Percentiles rank a stretch among this genome's conserved stretches.
Conservation (phyloP, 1,139 yeast genomes). For the Petasospora rhodanensis region DNA sequence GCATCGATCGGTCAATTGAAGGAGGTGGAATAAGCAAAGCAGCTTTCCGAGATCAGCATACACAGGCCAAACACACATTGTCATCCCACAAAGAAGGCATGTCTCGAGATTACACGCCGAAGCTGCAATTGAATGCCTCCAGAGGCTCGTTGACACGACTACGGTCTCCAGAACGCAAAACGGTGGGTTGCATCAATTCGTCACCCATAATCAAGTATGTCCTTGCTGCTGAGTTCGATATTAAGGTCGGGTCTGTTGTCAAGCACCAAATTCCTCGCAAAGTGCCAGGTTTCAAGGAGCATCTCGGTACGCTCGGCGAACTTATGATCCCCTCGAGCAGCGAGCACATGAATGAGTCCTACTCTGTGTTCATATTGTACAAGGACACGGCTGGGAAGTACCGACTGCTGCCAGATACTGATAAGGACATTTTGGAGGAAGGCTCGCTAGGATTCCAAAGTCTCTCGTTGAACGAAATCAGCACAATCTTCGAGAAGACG, state of each 20-base stretch:
- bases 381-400: slow-evolving; percentile 17
- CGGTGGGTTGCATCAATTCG: too few species aligned
- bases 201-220: slow-evolving; percentile 31
- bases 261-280: slow-evolving; percentile 44
- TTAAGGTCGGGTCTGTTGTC: slow-evolving; percentile 49
- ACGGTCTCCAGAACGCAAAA: too few species aligned
- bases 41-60: too few species aligned
- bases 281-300: slow-evolving; percentile 36
- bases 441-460: slow-evolving; percentile 9
- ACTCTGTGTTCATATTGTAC: slow-evolving; percentile 18
- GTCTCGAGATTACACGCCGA: slow-evolving; percentile 8
- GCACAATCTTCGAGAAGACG: slow-evolving; percentile 19
- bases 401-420: slow-evolving; percentile 18
- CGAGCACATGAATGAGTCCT: slow-evolving; percentile 18
- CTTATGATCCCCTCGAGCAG: slow-evolving; percentile 46
- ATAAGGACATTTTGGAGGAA: slow-evolving; percentile 15
- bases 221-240: slow-evolving; percentile 55
- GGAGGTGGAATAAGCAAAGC: too few species aligned
- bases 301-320: slow-evolving; percentile 40
- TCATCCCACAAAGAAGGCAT: neutral
- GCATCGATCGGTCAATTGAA: too few species aligned
- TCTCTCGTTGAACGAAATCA: slow-evolving; percentile 16
- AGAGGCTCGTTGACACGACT: too few species aligned
- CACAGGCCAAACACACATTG: too few species aligned
- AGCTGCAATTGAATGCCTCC: slow-evolving; percentile 1